Evolutionary conservation across 192 early-diverging fungal species (phyloP).

Genomic region (Backusella psychrophila): DNA sequence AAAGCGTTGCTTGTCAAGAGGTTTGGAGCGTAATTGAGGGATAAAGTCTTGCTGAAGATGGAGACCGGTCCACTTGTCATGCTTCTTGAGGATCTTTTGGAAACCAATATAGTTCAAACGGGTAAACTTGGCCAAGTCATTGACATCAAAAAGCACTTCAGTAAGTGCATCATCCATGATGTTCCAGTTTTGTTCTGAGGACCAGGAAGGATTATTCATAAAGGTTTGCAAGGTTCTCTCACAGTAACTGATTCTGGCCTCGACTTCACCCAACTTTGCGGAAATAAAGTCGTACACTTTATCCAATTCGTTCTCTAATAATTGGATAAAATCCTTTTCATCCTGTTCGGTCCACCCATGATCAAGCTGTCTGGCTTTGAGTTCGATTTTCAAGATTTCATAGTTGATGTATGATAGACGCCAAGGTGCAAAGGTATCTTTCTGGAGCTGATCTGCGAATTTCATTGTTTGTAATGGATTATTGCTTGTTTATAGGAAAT

Average conservation of each 20-base stretch:
- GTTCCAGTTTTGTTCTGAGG: slow-evolving; percentile 46
- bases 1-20: slow-evolving; percentile 86
- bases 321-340: slow-evolving; percentile 76
- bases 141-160: slow-evolving; percentile 71
- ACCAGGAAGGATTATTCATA: slow-evolving; percentile 51
- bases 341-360: slow-evolving; percentile 64
- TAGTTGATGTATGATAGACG: slow-evolving; percentile 82
- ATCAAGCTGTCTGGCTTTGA: slow-evolving; percentile 65
- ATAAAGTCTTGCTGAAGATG: slow-evolving; percentile 73
- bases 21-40: slow-evolving; percentile 73
- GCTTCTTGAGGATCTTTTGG: slow-evolving; percentile 96
- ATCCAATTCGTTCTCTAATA: slow-evolving; percentile 84
- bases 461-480: slow-evolving; percentile 60
- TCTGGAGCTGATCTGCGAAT: slow-evolving; percentile 78
- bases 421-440: slow-evolving; percentile 75
- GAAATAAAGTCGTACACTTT: slow-evolving; percentile 78
- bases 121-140: slow-evolving; percentile 78
- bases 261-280: slow-evolving; percentile 73
- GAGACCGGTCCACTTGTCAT: slow-evolving; percentile 87
- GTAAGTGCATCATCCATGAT: slow-evolving; percentile 62
- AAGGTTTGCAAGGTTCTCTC: slow-evolving; percentile 54
- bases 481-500: background rate
- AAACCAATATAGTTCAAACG: slow-evolving; percentile 84
- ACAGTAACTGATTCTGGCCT: slow-evolving; percentile 68
- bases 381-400: slow-evolving; percentile 78